Evolutionary conservation across 164 flowering plant genomes (phyloP), one percentile per base, ranked within the genome.

Genomic region (Malania oleifera): DNA sequence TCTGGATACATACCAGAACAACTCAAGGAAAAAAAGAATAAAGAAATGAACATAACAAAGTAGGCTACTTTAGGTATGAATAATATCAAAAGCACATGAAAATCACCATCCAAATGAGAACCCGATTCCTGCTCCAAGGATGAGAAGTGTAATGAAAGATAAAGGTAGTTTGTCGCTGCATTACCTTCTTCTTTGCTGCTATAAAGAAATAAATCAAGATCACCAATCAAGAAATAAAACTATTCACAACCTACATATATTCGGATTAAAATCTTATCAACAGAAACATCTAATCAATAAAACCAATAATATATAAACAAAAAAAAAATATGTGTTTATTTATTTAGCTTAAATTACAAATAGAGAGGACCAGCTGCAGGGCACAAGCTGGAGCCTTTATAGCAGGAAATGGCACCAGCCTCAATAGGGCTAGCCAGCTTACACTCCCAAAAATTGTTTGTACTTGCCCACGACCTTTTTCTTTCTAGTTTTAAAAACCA

Each of bases 61-160:
- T 31, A 31, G 35, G 35, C 4, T 31, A 4, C 4, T 31, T 31
- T n/a, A n/a, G n/a, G n/a, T n/a, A n/a, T n/a, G n/a, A 26, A 34
- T 1, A 54, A 40, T 27, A 5, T 26, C 6, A 45, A n/a, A 66
- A 65, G 66, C 17, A 63, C 47, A 67, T 1, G 53, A 65, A 54
- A 40, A 57, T 75, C 61, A 87, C 98, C 95, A 92, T 85, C 98
- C 98, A 92, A 57, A 89, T 83, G 22, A 92, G 86, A 70, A 89
- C 54, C 31, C 76, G 81, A 70, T 70, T 87, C 73, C 80, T 83
- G 74, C 89, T 92, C 98, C 98, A 92, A 39, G 98, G 96, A 74
- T 92, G 96, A 62, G 95, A 81, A 22, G 96, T 75, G 63, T 87
- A 96, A 60, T 87, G 93, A 65, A 78, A 77, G 43, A 87, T 80